Base-by-base conservation (phyloP, 2,329 filamentous ascomycete genomes). In the Pseudogymnoascus sp. region DNA sequence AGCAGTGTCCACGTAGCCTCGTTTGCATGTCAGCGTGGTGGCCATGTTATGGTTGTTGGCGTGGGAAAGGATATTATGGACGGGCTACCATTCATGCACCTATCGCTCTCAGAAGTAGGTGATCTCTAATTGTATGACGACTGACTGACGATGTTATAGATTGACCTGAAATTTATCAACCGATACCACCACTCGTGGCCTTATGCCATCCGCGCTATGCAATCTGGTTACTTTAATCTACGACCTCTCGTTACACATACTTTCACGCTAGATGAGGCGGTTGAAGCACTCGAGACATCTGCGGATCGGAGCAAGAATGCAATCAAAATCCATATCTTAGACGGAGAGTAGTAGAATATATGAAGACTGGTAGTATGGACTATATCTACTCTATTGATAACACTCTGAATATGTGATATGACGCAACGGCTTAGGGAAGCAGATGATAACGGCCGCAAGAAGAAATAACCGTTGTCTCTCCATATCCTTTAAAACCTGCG, bases 121-220 rank as follows among this genome's bases (percentile, higher is more conserved):
- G 11, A 14, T 11, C 6, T 1, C 12, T 6, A 2, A 58, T 35
- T 22, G 1, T 28, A 36, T 8, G 37, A 50, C 28, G n/a, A 20
- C 7, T 15, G 4, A 39, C 30, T 57, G 12, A 61, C 12, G 57
- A 11, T 18, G 11, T 8, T 58, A 9, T 64, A 84, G 81, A 87
- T 89, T 64, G 78, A 88, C 66, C 75, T 89, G 25, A 82, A 80
- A 37, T 89, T 89, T 73, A 89, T 88, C 69, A 88, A 89, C 70
- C 78, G 86, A 6, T 89, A 89, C 69, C 77, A 80, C 39, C 84
- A 89, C 67, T 88, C 85, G 0, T 89, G 86, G 86, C 85, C 86
- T 0, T 79, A 81, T 0, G 86, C 83, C 0, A 85, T 89, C 35
- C 76, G 81, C 6, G 82, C 81, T 57, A 68, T 89, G 28, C 78